Conservation (phyloP, 2,329 filamentous ascomycete species). For the Colletotrichum melonis region DNA sequence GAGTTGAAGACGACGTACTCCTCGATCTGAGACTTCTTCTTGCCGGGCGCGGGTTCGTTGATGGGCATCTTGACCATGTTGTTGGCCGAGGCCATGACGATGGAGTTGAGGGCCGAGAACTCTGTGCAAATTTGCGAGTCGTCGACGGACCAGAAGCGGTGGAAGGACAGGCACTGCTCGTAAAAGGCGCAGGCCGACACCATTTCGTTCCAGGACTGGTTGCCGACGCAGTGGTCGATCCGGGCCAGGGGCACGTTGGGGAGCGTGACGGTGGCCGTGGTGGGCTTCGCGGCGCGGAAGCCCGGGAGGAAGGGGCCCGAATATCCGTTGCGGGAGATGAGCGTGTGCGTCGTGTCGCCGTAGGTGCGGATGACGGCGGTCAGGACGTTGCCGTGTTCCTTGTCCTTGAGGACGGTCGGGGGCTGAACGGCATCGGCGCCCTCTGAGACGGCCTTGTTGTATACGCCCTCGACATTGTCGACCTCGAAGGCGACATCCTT, state of each 20-base stretch:
- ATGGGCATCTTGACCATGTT: conserved; percentile 97
- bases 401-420: conserved; percentile 66
- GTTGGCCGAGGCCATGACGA: conserved; percentile 90
- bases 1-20: conserved; percentile 93
- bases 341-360: conserved; percentile 93
- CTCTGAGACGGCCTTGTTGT: conserved; percentile 75
- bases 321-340: conserved; percentile 80
- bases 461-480: conserved; percentile 86
- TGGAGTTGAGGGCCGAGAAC: conserved; percentile 86
- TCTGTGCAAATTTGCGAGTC: conserved; percentile 94
- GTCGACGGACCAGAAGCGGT: conserved; percentile 97
- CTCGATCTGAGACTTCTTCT: conserved; percentile 94
- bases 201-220: conserved; percentile 96
- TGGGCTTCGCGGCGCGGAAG: conserved; percentile 68
- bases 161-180: conserved; percentile 89
- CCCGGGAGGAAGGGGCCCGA: conserved; percentile 84
- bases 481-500: conserved; percentile 97
- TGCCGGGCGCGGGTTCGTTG: conserved; percentile 92
- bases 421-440: conserved; percentile 72
- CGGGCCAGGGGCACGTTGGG: conserved; percentile 75
- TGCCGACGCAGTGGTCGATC: conserved; percentile 97
- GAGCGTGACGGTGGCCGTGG: conserved; percentile 55
- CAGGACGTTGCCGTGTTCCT: conserved; percentile 73
- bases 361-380: conserved; percentile 90
- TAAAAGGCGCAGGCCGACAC: conserved; percentile 76